Evolutionary conservation across 345 rosid genomes (phyloP).

Genomic region (Eucalyptus albens): DNA sequence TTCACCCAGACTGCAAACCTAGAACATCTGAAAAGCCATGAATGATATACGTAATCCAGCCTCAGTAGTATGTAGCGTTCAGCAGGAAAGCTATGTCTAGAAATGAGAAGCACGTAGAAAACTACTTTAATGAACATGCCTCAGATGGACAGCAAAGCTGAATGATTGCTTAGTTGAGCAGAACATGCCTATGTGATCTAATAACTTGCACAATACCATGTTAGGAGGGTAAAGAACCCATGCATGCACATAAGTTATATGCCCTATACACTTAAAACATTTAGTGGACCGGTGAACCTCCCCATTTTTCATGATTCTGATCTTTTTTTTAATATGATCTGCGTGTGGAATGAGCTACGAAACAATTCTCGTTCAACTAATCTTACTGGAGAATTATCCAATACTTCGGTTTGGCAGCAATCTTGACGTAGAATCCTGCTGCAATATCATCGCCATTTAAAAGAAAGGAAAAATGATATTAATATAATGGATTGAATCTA

Average conservation of each 20-base stretch:
- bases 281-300: background rate
- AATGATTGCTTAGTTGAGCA: no score
- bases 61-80: rapidly evolving
- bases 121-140: no score
- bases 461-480: background rate
- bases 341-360: background rate
- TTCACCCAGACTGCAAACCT: rapidly evolving
- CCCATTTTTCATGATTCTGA: background rate
- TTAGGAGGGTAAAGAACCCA: background rate
- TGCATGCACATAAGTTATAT: background rate
- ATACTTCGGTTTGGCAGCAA: constrained; percentile 58
- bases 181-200: background rate
- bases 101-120: no score
- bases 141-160: no score
- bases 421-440: constrained; percentile 64
- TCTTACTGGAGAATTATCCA: background rate
- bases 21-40: no score
- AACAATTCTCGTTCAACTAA: background rate
- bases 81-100: background rate
- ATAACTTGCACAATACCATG: background rate
- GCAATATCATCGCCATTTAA: background rate
- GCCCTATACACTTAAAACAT: background rate
- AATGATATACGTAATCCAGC: no score
- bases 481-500: background rate
- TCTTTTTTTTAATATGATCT: background rate